Percentiles rank a stretch among this genome's conserved stretches.
These are phyloP conservation scores for Hydnomerulius pinastri DNA, from an alignment of 768 basidiomycete species.

Conservation along the genomic window DNA sequence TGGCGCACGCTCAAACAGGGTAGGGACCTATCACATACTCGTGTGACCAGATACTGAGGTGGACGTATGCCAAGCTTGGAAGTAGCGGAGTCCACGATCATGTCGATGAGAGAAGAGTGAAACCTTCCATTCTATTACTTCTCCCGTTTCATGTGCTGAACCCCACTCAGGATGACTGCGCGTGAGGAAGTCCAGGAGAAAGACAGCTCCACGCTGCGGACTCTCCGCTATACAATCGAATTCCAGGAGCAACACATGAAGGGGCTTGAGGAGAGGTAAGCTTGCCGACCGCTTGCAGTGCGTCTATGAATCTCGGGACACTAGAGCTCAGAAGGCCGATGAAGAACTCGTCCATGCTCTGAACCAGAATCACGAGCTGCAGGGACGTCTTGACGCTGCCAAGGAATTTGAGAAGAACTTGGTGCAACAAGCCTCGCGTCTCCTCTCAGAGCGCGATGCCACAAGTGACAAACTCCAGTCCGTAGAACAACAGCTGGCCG, in stretches of 20 bases:
- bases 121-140: slow-evolving; percentile 22
- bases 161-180: slow-evolving; percentile 22
- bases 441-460: slow-evolving; percentile 29
- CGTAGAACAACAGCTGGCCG: slow-evolving; percentile 17
- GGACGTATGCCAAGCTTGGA: slow-evolving; percentile 20
- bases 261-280: slow-evolving; percentile 28
- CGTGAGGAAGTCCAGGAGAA: slow-evolving; percentile 26
- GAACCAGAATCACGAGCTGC: slow-evolving; percentile 27
- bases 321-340: slow-evolving; percentile 22
- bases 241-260: slow-evolving; percentile 32
- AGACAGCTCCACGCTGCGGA: slow-evolving; percentile 25
- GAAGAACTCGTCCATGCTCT: slow-evolving; percentile 17
- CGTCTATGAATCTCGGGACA: slow-evolving; percentile 10
- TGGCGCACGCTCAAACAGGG: slow-evolving; percentile 23
- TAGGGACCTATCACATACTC: slow-evolving; percentile 4
- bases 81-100: slow-evolving; percentile 25
- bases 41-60: slow-evolving; percentile 12
- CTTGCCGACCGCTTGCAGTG: not conserved
- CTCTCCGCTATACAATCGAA: slow-evolving; percentile 31
- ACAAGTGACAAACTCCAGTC: slow-evolving; percentile 14
- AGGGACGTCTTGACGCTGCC: slow-evolving; percentile 28
- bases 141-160: slow-evolving; percentile 13
- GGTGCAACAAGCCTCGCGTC: slow-evolving; percentile 22
- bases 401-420: slow-evolving; percentile 24
- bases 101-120: slow-evolving; percentile 34